Evolutionary conservation across 345 rosid species (phyloP), one percentile per base, ranked within the genome.

Genomic region (Eucalyptus erythrocorys): DNA sequence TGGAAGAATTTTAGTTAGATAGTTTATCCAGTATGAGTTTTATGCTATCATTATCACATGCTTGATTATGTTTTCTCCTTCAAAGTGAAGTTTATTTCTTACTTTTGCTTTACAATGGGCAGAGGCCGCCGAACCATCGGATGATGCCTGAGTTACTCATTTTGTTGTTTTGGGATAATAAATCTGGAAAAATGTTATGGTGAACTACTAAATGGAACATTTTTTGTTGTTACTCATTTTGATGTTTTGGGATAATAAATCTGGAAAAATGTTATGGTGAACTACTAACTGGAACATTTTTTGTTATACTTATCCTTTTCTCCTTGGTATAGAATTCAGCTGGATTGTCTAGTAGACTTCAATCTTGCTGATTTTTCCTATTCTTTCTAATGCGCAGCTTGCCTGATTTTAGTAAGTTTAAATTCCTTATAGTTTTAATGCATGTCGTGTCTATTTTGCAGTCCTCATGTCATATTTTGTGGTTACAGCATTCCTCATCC

Each of bases 401-500:
- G 32, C 48, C 27, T 88, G 82, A 68, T 88, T 32, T 53, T 48
- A 37, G 15, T 8, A 86, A 48, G 8, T 84, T 49, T 40, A 9
- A 17, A 37, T 87, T 66, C 53, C 37, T 79, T 79, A 22, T 19
- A 27, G 42, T 37, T 48, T 34, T 55, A 24, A 66, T 66, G 79
- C 22, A 55, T 45, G 32, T 30, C 86, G 9, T 82, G 85, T 37
- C 48, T 86, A 89, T 90, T 91, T 86, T 93, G 94, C 96, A 97
- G 98, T 89, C 97, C 99, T 43, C 94, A 98, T 90, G 97, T 96
- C 32, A 89, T 94, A 14, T 89, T 92, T 86, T 94, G 93, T 87
- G 97, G 95, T 32, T 97, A 98, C 93, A 96, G 96, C 89, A 97
- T 98, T 85, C 99, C 97, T 87, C 99, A 97, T 94, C 99, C 99